Evolutionary conservation across 345 rosid species (phyloP).

Genomic region (Fremontodendron californicum): DNA sequence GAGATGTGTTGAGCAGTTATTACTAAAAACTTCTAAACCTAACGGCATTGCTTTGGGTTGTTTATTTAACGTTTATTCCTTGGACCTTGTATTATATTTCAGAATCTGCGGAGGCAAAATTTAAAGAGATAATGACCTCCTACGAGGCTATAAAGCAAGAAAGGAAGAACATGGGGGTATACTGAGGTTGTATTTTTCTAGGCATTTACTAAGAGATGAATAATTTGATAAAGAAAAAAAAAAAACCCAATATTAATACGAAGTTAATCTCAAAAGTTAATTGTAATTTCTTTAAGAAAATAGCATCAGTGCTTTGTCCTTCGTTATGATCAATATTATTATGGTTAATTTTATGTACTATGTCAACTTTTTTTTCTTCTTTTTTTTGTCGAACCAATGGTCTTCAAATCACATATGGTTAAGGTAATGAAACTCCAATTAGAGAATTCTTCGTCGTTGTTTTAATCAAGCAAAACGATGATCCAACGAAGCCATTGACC

Average conservation of each 20-base stretch:
- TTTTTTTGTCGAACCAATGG: not conserved
- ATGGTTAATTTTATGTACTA: not conserved
- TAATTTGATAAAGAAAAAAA: not conserved
- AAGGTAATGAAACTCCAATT: not conserved
- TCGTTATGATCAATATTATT: not conserved
- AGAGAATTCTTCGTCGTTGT: not conserved
- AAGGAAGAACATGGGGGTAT: constrained; percentile 41
- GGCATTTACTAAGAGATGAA: not conserved
- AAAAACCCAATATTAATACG: not conserved
- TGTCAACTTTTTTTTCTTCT: not conserved
- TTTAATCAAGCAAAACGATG: not conserved
- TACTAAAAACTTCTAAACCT: not conserved
- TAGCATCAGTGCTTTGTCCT: not conserved
- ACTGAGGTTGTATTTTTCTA: constrained; percentile 1
- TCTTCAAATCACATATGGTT: not conserved
- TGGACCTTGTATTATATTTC: constrained; percentile 22
- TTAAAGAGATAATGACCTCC: constrained; percentile 84
- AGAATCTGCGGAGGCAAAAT: constrained; percentile 87
- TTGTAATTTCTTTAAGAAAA: not conserved
- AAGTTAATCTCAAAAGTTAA: not conserved
- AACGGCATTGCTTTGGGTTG: not conserved
- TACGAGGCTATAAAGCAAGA: constrained; percentile 87
- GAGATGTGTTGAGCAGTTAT: not conserved
- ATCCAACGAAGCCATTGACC: not conserved
- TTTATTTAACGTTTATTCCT: not conserved